Evolutionary conservation across 1,284 basidiomycete genomes (phyloP).

Genomic region (Xerocomus nothofagi): DNA sequence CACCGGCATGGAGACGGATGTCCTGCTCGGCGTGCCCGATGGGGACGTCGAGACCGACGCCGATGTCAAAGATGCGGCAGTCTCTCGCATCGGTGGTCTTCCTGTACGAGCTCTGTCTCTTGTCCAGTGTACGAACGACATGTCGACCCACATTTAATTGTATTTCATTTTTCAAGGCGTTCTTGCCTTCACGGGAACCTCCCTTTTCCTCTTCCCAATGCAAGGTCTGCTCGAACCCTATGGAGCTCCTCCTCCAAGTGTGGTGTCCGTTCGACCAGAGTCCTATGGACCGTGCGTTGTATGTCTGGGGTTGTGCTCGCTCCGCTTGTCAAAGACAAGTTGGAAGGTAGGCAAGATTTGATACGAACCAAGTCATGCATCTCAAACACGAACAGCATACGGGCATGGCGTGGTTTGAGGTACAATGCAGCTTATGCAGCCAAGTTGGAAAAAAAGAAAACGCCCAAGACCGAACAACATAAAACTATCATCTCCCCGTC

Average conservation of each 20-base stretch:
- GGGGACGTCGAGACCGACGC: constrained; percentile 54
- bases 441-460: constrained; percentile 55
- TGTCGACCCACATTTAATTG: constrained; percentile 33
- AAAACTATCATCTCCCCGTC: constrained; percentile 36
- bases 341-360: constrained; percentile 59
- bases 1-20: constrained; percentile 63
- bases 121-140: constrained; percentile 39
- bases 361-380: constrained; percentile 3
- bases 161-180: constrained; percentile 47
- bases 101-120: constrained; percentile 67
- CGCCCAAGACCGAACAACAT: constrained; percentile 38
- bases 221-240: constrained; percentile 65
- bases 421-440: constrained; percentile 71
- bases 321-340: constrained; percentile 67
- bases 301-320: constrained; percentile 76
- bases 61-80: constrained; percentile 69
- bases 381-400: constrained; percentile 49
- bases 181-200: constrained; percentile 55
- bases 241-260: constrained; percentile 78
- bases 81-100: constrained; percentile 82
- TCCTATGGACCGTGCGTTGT: constrained; percentile 75
- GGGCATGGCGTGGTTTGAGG: constrained; percentile 74
- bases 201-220: constrained; percentile 60
- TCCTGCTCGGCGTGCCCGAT: constrained; percentile 76
- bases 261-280: constrained; percentile 86